A percentile compares a stretch with the other conserved stretches of the same genome.
phyloP scores from a whole-genome alignment of 306 rosid genomes.

The Crataegus laevigata region DNA sequence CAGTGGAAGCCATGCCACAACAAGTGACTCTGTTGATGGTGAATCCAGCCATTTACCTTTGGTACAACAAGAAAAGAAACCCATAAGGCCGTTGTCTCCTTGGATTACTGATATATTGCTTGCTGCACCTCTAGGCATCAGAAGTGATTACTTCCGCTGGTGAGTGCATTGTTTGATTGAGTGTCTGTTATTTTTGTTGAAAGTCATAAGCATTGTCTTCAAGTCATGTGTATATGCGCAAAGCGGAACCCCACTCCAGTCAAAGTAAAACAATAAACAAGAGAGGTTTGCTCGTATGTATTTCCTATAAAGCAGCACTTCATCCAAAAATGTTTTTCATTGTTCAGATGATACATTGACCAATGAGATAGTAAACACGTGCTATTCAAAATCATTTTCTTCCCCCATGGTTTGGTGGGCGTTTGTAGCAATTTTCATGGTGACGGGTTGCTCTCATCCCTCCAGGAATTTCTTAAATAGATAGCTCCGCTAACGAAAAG shows the following conservation, averaged over 20 bases:
- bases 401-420: neutral
- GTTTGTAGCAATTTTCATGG: neutral
- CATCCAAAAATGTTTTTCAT: neutral
- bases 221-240: neutral
- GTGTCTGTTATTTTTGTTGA: neutral
- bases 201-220: neutral
- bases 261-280: neutral
- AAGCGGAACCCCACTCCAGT: neutral
- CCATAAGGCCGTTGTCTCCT: slow-evolving; percentile 82
- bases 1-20: slow-evolving; percentile 77
- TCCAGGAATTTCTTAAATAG: neutral
- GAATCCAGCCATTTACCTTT: slow-evolving; percentile 38
- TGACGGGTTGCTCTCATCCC: neutral
- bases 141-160: slow-evolving; percentile 98
- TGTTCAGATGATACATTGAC: neutral
- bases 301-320: neutral
- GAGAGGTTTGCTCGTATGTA: neutral
- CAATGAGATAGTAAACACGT: neutral
- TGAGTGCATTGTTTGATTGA: slow-evolving; percentile 30
- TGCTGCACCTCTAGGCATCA: slow-evolving; percentile 86
- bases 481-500: neutral
- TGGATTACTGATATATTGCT: slow-evolving; percentile 92
- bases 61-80: slow-evolving; percentile 75
- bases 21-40: slow-evolving; percentile 53
- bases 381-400: neutral